Percentiles rank a stretch among this genome's conserved stretches.
These are phyloP conservation scores for Groenewaldozyma salmanticensis DNA, from an alignment of 805 yeast species.

Conservation along the genomic window DNA sequence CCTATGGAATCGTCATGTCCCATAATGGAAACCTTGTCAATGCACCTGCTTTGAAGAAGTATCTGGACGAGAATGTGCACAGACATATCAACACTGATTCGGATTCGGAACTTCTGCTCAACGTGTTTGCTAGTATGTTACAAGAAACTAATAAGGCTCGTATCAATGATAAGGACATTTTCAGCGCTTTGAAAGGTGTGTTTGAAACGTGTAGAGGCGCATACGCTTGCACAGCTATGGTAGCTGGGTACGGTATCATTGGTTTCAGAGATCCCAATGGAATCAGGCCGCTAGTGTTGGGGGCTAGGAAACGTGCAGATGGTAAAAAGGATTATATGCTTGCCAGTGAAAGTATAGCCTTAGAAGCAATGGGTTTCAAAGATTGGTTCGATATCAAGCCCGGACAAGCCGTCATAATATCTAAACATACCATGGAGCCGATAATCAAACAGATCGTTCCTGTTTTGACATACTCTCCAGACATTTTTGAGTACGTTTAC, in stretches of 20 bases:
- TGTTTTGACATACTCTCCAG: slow-evolving; percentile 76
- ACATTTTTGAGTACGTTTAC: slow-evolving; percentile 93
- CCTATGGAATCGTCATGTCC: slow-evolving; percentile 82
- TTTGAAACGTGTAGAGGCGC: slow-evolving; percentile 83
- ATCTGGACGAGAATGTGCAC: slow-evolving; percentile 88
- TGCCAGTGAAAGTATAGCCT: slow-evolving; percentile 90
- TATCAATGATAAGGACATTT: slow-evolving; percentile 83
- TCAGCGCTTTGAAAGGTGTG: slow-evolving; percentile 77
- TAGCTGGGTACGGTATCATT: slow-evolving; percentile 91
- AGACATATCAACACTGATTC: slow-evolving; percentile 96
- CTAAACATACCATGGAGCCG: slow-evolving; percentile 62
- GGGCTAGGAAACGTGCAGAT: slow-evolving; percentile 63
- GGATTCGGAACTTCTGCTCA: slow-evolving; percentile 83
- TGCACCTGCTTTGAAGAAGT: slow-evolving; percentile 61
- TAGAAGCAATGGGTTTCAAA: slow-evolving; percentile 82
- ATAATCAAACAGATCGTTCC: slow-evolving; percentile 82
- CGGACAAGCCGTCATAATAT: slow-evolving; percentile 94
- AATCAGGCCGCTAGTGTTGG: slow-evolving; percentile 80
- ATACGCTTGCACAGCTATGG: slow-evolving; percentile 90
- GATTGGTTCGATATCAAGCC: slow-evolving; percentile 78
- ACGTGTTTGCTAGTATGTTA: slow-evolving; percentile 84
- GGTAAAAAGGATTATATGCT: slow-evolving; percentile 83
- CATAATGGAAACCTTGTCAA: slow-evolving; percentile 96
- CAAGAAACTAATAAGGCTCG: slow-evolving; percentile 88
- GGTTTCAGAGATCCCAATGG: slow-evolving; percentile 98